These are phyloP conservation scores for Aspergillus unguis DNA, from an alignment of 2,329 filamentous ascomycete genomes.

Conservation along the genomic window DNA sequence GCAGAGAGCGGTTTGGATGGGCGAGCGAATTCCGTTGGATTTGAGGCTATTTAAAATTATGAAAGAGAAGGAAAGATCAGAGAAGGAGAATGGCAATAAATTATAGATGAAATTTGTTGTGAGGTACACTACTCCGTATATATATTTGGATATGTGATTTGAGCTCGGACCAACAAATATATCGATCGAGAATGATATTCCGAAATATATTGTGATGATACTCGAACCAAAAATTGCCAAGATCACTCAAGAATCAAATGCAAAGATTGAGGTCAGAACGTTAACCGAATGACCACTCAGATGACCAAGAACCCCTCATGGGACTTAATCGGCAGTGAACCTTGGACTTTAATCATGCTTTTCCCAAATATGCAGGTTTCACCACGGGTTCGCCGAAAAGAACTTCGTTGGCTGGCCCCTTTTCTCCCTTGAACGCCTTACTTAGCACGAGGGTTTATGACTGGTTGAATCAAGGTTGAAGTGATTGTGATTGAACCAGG, in stretches of 20 bases:
- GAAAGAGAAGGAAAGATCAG: constrained; percentile 21
- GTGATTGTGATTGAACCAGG: neutral
- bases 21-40: constrained; percentile 46
- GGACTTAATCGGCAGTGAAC: too few relatives aligned
- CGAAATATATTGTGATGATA: too few relatives aligned
- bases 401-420: constrained; percentile 1
- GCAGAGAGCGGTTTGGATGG: constrained; percentile 45
- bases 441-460: constrained; percentile 1
- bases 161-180: neutral
- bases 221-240: too few relatives aligned
- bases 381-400: neutral
- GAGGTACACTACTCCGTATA: too few relatives aligned
- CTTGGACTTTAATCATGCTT: too few relatives aligned
- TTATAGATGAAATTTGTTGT: neutral
- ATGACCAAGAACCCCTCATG: too few relatives aligned
- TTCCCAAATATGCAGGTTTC: too few relatives aligned
- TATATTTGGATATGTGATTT: neutral
- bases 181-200: too few relatives aligned
- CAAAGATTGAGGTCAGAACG: too few relatives aligned
- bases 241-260: too few relatives aligned
- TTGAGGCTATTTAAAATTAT: constrained; percentile 36
- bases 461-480: neutral
- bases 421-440: neutral
- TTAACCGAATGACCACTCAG: too few relatives aligned
- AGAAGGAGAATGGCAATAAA: neutral